Base-by-base conservation (phyloP, 140 eudicot species). In the Senecio squalidus region DNA sequence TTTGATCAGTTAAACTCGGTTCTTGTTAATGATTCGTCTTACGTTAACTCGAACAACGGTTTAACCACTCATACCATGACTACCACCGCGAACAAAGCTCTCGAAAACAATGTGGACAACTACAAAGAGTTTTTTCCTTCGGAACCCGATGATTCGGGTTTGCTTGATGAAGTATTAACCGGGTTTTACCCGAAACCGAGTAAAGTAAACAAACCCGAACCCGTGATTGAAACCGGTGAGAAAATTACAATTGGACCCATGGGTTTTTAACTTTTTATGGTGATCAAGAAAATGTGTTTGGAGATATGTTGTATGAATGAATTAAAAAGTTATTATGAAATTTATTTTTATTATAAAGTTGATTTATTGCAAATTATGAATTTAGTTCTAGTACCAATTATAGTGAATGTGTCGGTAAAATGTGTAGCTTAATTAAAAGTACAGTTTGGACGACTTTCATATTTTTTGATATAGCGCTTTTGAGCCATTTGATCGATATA, bases 141-240 rank as follows among this genome's bases (percentile, higher is more conserved):
- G 0, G 90, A 84, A 43, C 72, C 75, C 2, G 64, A 82, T 0
- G 81, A 69, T 54, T 81, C 96, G 0, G 96, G 96, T 21, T 63
- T 84, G 15, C 54, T 88, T 36, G 79, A 84, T 20, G 90, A 84
- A 20, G 78, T 77, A 20, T 4, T 88, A 24, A 60, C 69, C 2
- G 88, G 88, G 49, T 88, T 78, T 58, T 81, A 76, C 75, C 94
- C 96, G 4, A 81, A 84, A 59, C 77, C 85, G 1, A 20, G 20
- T 3, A 55, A 41, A 14, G 60, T 51, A 15, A 4, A 13, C 4
- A 39, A 61, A 36, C n/a, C 80, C 8, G 56, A 59, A 25, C 63
- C 60, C 0, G 62, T 48, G 21, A 21, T 13, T 20, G 14, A 18
- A 10, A 49, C 24, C 6, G 17, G 22, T 0, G 28, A 6, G n/a